A percentile compares a stretch with the other conserved stretches of the same genome.
phyloP scores from a whole-genome alignment of 768 basidiomycete species.

The Collybia sp. region DNA sequence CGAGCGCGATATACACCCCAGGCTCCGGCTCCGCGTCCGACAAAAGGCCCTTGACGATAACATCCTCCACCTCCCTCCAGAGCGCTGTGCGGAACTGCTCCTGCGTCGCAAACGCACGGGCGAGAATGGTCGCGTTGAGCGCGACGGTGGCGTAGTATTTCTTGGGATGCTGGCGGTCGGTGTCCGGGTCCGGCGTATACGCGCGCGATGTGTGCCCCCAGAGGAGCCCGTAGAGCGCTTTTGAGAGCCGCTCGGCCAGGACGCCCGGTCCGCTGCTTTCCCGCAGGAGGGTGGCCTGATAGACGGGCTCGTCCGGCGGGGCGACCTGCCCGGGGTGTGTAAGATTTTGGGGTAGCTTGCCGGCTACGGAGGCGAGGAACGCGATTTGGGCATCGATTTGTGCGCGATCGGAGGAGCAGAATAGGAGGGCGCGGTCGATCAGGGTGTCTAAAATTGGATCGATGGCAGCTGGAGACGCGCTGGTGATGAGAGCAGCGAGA shows the following conservation, averaged over 20 bases:
- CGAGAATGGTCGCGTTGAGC: conserved; percentile 6
- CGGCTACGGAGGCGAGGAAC: conserved; percentile 4
- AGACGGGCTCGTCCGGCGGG: not conserved
- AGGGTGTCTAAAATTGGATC: conserved; percentile 6
- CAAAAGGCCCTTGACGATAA: conserved; percentile 10
- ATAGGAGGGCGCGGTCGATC: conserved; percentile 4
- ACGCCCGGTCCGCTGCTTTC: conserved; percentile 7
- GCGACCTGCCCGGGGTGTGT: conserved; percentile 2
- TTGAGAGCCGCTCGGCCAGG: conserved; percentile 6
- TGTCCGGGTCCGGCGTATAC: conserved; percentile 1
- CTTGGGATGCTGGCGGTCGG: conserved; percentile 3
- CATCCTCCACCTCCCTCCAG: conserved; percentile 11
- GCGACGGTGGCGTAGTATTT: conserved; percentile 6
- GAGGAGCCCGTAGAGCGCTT: conserved; percentile 1
- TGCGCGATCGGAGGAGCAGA: conserved; percentile 3
- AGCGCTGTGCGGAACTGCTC: conserved; percentile 5
- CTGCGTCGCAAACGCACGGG: conserved; percentile 8
- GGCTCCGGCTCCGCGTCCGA: conserved; percentile 9
- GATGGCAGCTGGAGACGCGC: not conserved
- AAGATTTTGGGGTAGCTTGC: conserved; percentile 1
- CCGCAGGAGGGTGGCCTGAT: conserved; percentile 3
- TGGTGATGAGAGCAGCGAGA: conserved; percentile 6
- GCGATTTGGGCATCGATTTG: conserved; percentile 5
- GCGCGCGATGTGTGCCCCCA: conserved; percentile 9
- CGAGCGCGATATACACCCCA: conserved; percentile 7